Conservation (phyloP, 2,329 filamentous ascomycete genomes). For the Diplodia intermedia region DNA sequence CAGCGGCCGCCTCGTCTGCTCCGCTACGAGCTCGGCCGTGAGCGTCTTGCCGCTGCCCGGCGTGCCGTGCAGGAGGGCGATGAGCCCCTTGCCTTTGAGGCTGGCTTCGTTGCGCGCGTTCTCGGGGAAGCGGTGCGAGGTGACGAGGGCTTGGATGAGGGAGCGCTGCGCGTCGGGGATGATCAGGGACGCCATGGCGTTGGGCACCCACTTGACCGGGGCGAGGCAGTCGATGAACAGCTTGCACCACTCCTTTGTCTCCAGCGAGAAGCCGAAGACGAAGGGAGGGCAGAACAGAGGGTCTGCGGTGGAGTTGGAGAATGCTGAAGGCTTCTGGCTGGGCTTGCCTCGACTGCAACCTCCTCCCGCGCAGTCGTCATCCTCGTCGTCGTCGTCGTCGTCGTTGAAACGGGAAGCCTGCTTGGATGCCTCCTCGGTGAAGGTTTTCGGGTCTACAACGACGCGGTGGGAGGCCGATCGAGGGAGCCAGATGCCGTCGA, state of each 20-base stretch:
- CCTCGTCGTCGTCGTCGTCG: slow-evolving; percentile 1
- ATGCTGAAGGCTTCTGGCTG: slow-evolving; percentile 19
- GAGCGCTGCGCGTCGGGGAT: slow-evolving; percentile 41
- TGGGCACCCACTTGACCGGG: slow-evolving; percentile 42
- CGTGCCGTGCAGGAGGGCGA: slow-evolving; percentile 56
- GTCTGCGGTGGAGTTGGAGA: slow-evolving; percentile 35
- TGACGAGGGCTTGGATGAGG: slow-evolving; percentile 41
- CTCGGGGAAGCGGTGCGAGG: slow-evolving; percentile 38
- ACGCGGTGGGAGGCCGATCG: slow-evolving; percentile 37
- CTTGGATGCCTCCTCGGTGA: slow-evolving; percentile 35
- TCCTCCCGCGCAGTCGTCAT: not conserved
- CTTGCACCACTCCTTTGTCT: slow-evolving; percentile 34
- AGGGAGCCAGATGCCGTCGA: slow-evolving; percentile 35
- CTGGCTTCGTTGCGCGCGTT: slow-evolving; percentile 45
- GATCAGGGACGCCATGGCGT: slow-evolving; percentile 43
- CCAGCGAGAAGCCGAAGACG: slow-evolving; percentile 36
- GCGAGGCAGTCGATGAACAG: slow-evolving; percentile 39
- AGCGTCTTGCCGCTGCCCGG: slow-evolving; percentile 61
- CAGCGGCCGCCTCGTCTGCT: slow-evolving; percentile 38
- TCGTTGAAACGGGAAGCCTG: not conserved
- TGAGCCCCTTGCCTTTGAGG: slow-evolving; percentile 61
- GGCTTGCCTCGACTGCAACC: slow-evolving; percentile 27
- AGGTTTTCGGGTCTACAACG: slow-evolving; percentile 41
- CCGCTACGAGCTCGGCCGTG: slow-evolving; percentile 47
- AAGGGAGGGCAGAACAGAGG: slow-evolving; percentile 42